These are phyloP conservation scores for Arthroderma sp. DNA, from an alignment of 2,329 filamentous ascomycete species.

Conservation along the genomic window DNA sequence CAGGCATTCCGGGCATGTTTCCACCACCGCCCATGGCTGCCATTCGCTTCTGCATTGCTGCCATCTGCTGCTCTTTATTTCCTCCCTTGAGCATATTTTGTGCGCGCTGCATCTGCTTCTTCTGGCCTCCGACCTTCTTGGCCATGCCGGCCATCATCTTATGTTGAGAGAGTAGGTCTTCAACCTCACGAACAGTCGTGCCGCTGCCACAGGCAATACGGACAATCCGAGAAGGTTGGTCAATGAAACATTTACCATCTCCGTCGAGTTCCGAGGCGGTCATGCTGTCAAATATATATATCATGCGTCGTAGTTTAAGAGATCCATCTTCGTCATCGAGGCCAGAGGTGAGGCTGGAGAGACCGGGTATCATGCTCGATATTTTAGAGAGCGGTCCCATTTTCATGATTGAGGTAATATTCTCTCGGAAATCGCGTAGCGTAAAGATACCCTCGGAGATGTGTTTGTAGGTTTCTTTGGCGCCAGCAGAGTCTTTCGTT, in stretches of 20 bases:
- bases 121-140: conserved; percentile 95
- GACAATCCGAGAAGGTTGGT: conserved; percentile 86
- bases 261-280: conserved; percentile 89
- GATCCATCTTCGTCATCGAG: conserved; percentile 97
- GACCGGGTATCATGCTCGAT: conserved; percentile 95
- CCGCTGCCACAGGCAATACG: conserved; percentile 80
- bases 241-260: conserved; percentile 86
- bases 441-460: conserved; percentile 95
- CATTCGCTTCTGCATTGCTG: conserved; percentile 91
- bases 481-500: conserved; percentile 66
- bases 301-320: conserved; percentile 89
- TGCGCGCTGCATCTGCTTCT: conserved; percentile 93
- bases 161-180: conserved; percentile 94
- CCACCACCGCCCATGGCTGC: conserved; percentile 75
- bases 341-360: conserved; percentile 83
- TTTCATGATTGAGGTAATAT: conserved; percentile 97
- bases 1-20: conserved; percentile 44
- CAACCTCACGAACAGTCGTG: conserved; percentile 81
- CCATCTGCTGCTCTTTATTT: conserved; percentile 86
- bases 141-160: conserved; percentile 99
- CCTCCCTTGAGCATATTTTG: conserved; percentile 82
- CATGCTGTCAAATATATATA: conserved; percentile 98
- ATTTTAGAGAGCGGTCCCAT: conserved; percentile 97
- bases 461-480: conserved; percentile 97
- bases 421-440: conserved; percentile 82